A percentile compares a stretch with the other conserved stretches of the same genome.
phyloP scores from a whole-genome alignment of 306 rosid species.

The Malus sylvestris region DNA sequence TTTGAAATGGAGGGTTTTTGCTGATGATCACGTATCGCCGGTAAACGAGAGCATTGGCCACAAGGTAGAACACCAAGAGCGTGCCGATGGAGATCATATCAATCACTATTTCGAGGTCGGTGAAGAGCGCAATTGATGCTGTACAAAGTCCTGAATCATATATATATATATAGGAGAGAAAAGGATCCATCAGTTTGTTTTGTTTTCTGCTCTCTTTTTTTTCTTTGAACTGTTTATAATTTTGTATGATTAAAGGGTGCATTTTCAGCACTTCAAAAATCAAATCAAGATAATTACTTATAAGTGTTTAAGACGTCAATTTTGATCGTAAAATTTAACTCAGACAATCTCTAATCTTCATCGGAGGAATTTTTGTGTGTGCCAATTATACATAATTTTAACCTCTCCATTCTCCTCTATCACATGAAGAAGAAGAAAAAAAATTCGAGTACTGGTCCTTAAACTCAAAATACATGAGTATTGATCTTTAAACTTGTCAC shows the following conservation, averaged over 20 bases:
- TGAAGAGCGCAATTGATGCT: slow-evolving; percentile 78
- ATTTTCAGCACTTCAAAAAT: not conserved
- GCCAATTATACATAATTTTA: no score
- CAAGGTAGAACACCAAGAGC: slow-evolving; percentile 78
- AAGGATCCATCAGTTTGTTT: not conserved
- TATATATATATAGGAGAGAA: not conserved
- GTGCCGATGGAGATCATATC: slow-evolving; percentile 72
- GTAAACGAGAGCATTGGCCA: slow-evolving; percentile 81
- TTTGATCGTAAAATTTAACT: no score
- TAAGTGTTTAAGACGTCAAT: not conserved
- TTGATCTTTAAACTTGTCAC: no score
- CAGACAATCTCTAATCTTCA: no score
- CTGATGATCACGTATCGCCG: slow-evolving; percentile 53
- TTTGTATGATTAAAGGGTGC: not conserved
- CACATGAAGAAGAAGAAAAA: no score
- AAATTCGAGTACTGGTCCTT: no score
- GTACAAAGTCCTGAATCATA: slow-evolving; percentile 68
- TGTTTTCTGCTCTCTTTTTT: not conserved
- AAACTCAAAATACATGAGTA: no score
- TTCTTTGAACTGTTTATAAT: not conserved
- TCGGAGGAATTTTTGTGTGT: no score
- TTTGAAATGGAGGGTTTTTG: slow-evolving; percentile 40
- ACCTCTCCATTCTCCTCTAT: no score
- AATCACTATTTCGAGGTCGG: slow-evolving; percentile 60
- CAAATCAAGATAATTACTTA: not conserved